Percentiles rank a stretch among this genome's conserved stretches.
These are phyloP conservation scores for Tylopilus sp. DNA, from an alignment of 768 basidiomycete species.

Conservation along the genomic window DNA sequence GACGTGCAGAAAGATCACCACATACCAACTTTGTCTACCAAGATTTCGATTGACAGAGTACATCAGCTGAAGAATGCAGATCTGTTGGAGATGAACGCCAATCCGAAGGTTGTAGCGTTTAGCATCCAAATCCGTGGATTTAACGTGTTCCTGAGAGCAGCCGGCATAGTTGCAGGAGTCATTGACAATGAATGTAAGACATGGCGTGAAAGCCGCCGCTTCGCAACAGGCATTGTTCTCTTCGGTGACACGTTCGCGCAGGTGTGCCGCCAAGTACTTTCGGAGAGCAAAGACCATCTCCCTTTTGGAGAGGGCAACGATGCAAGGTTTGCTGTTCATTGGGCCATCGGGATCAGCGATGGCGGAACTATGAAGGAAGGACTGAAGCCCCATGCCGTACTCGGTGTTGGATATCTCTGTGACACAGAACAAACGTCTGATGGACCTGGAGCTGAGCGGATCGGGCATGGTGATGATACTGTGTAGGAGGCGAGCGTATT, in stretches of 20 bases:
- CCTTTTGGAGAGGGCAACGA: constrained; percentile 10
- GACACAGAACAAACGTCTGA: constrained; percentile 31
- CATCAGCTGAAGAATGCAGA: no score
- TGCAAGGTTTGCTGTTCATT: background rate
- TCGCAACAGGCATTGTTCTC: constrained; percentile 34
- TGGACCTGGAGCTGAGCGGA: background rate
- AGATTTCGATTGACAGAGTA: no score
- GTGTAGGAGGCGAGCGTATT: constrained; percentile 7
- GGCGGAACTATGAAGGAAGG: constrained; percentile 8
- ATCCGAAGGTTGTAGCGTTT: no score
- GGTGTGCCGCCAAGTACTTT: constrained; percentile 21
- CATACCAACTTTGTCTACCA: no score
- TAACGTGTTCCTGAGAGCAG: constrained; percentile 40
- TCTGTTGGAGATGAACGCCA: no score
- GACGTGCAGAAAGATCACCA: background rate
- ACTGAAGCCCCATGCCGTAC: constrained; percentile 4
- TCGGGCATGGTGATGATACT: constrained; percentile 1
- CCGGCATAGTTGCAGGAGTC: constrained; percentile 29
- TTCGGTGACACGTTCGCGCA: constrained; percentile 27
- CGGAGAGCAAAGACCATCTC: constrained; percentile 25
- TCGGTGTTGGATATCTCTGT: constrained; percentile 6
- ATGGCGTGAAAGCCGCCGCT: constrained; percentile 34
- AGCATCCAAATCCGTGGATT: constrained; percentile 20
- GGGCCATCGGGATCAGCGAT: background rate
- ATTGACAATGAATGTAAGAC: constrained; percentile 32